A percentile compares a stretch with the other conserved stretches of the same genome.
phyloP scores from a whole-genome alignment of 257 asterid genomes.

The Phtheirospermum japonicum region DNA sequence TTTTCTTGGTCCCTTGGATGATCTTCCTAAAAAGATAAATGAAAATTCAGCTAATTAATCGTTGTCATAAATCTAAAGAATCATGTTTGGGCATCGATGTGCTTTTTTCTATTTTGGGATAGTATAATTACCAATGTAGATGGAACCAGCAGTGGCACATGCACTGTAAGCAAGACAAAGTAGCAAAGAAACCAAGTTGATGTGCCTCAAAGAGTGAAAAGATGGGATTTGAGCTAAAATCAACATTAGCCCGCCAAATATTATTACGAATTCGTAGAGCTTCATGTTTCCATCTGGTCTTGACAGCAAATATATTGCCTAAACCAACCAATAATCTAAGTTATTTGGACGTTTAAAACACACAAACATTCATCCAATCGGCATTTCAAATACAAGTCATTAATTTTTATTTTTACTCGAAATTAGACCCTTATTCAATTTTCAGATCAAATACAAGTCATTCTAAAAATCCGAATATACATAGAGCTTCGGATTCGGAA shows the following conservation, averaged over 20 bases:
- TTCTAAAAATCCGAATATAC: no score
- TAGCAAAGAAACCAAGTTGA: constrained; percentile 71
- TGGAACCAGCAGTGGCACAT: constrained; percentile 79
- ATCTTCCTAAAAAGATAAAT: constrained; percentile 46
- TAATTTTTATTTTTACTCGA: no score
- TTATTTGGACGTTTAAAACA: no score
- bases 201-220: constrained; percentile 86
- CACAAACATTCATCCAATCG: no score
- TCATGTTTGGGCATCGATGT: no score
- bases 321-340: constrained; percentile 23
- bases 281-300: constrained; percentile 63
- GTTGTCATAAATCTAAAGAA: neutral
- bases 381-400: no score
- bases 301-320: constrained; percentile 65
- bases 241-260: constrained; percentile 79
- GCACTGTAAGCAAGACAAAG: constrained; percentile 75
- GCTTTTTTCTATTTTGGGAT: no score
- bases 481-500: no score
- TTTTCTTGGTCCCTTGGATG: constrained; percentile 63
- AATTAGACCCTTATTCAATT: no score
- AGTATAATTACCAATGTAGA: constrained; percentile 56
- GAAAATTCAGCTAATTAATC: neutral
- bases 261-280: constrained; percentile 57
- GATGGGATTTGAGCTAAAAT: constrained; percentile 92
- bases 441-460: no score